Conservation (phyloP, 441 rosid species). For the Pelargonium cotyledonis region DNA sequence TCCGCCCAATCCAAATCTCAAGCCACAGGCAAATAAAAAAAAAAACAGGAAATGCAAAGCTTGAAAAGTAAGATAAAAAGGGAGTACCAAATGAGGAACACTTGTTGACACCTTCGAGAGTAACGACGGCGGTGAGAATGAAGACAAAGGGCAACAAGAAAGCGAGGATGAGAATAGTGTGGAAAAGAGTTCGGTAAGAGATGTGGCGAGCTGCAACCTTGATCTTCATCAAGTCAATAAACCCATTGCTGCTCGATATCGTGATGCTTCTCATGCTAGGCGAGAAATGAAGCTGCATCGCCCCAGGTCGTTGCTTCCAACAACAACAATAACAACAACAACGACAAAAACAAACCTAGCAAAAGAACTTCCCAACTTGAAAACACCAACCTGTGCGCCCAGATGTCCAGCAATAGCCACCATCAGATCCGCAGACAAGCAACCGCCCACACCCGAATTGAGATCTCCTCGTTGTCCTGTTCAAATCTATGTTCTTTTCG, state of each 20-base stretch:
- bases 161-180: constrained; percentile 90
- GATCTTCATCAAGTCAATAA: constrained; percentile 99
- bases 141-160: constrained; percentile 96
- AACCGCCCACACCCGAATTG: constrained; percentile 7
- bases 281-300: constrained; percentile 99
- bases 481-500: constrained; percentile 20
- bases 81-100: constrained; percentile 93
- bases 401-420: constrained; percentile 9
- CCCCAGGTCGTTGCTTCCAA: constrained; percentile 21
- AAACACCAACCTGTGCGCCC: constrained; percentile 1
- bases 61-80: neutral
- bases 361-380: constrained; percentile 15
- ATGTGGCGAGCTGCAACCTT: constrained; percentile 99
- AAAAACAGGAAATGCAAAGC: neutral
- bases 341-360: constrained; percentile 20
- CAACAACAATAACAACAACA: neutral
- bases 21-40: neutral
- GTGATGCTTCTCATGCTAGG: constrained; percentile 99
- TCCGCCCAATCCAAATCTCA: constrained; percentile 14
- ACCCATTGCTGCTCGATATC: constrained; percentile 86
- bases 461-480: constrained; percentile 10
- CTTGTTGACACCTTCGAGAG: constrained; percentile 99
- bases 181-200: constrained; percentile 94
- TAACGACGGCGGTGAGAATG: constrained; percentile 92
- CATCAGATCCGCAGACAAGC: constrained; percentile 14